Conservation (phyloP, 2,329 filamentous ascomycete species). For the Didymella keratinophila region DNA sequence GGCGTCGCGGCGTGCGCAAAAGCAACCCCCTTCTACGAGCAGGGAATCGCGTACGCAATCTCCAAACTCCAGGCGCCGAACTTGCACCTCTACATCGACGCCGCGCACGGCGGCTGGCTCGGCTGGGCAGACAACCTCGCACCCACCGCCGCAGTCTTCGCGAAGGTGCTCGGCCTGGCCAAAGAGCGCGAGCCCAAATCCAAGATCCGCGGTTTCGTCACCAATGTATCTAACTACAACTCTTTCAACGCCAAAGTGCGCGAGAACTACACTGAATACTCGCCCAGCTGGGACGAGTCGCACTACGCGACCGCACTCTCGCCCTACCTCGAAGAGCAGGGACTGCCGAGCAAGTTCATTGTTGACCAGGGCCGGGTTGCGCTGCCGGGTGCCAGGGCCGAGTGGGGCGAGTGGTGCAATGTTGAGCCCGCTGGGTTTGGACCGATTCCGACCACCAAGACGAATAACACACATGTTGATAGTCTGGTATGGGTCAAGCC, state of each 20-base stretch:
- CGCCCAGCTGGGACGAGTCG: conserved; percentile 36
- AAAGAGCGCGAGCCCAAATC: conserved; percentile 33
- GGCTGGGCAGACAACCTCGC: conserved; percentile 42
- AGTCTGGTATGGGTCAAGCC: conserved; percentile 45
- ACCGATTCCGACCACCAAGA: conserved; percentile 24
- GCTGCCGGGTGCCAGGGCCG: conserved; percentile 31
- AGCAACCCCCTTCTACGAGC: conserved; percentile 38
- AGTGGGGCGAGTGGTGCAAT: conserved; percentile 45
- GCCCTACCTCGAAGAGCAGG: conserved; percentile 33
- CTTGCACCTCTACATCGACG: conserved; percentile 40
- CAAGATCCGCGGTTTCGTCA: conserved; percentile 39
- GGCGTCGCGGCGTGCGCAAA: conserved; percentile 32
- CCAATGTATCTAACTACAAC: conserved; percentile 44
- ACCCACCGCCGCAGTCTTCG: conserved; percentile 37
- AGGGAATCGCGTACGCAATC: conserved; percentile 42
- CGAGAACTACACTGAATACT: conserved; percentile 38
- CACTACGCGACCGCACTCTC: conserved; percentile 35
- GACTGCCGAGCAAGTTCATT: conserved; percentile 39
- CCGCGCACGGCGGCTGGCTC: conserved; percentile 43
- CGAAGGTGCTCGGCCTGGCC: conserved; percentile 33
- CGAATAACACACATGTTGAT: conserved; percentile 37
- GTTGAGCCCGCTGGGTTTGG: conserved; percentile 37
- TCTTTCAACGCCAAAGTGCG: conserved; percentile 34
- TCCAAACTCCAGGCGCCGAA: conserved; percentile 40
- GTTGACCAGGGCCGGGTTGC: conserved; percentile 40